Conservation (phyloP, 1,284 basidiomycete species). For the Ustilago sp. region DNA sequence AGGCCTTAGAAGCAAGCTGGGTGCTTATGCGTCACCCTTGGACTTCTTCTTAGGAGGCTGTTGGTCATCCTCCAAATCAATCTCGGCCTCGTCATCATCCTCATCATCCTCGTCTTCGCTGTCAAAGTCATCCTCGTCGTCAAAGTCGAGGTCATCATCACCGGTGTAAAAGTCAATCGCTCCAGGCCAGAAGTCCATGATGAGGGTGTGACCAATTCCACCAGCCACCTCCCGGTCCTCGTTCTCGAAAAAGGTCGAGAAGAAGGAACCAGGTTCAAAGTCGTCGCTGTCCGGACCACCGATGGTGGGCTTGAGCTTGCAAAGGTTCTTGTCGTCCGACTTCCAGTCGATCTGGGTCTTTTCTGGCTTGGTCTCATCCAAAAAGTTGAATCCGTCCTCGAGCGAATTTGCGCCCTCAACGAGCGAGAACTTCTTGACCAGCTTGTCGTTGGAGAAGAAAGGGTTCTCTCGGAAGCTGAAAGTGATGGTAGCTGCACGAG, state of each 20-base stretch:
- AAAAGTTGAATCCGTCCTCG: conserved; percentile 64
- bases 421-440: conserved; percentile 63
- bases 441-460: conserved; percentile 57
- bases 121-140: conserved; percentile 59
- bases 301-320: conserved; percentile 80
- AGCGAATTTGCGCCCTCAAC: conserved; percentile 54
- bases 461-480: conserved; percentile 66
- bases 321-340: conserved; percentile 79
- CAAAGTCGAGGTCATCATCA: conserved; percentile 55
- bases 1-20: not conserved
- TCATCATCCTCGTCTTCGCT: conserved; percentile 62
- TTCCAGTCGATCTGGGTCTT: conserved; percentile 81
- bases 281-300: conserved; percentile 61
- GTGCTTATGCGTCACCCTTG: conserved; percentile 46
- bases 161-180: conserved; percentile 65
- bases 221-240: conserved; percentile 56
- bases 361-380: conserved; percentile 61
- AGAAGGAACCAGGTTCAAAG: conserved; percentile 84
- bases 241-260: conserved; percentile 82
- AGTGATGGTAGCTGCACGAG: conserved; percentile 60
- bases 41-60: conserved; percentile 62
- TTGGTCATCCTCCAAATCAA: conserved; percentile 65
- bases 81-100: conserved; percentile 63
- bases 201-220: conserved; percentile 61
- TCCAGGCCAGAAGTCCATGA: conserved; percentile 65